Evolutionary conservation across 495 filamentous ascomycete genomes (phyloP).

Genomic region (Hyaloscypha finlandica): DNA sequence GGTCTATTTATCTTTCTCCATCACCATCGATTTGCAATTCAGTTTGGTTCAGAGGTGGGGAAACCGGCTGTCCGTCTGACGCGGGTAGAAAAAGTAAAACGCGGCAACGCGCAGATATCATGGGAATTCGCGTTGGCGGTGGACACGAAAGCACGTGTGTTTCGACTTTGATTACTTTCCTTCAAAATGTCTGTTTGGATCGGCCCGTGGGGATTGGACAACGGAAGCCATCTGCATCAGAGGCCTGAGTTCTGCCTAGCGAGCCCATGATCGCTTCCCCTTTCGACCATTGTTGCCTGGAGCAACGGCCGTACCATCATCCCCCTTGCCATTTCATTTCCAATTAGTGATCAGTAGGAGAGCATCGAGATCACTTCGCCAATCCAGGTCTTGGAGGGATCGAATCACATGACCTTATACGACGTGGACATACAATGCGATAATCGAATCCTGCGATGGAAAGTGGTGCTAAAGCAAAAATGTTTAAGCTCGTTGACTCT

Average conservation of each 20-base stretch:
- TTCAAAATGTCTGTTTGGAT: not conserved
- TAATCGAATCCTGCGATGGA: too few relatives aligned
- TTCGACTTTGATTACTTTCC: slow-evolving; percentile 19
- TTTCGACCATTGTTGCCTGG: not conserved
- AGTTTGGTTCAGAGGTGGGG: not conserved
- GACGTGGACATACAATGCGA: too few relatives aligned
- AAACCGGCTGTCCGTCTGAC: slow-evolving; percentile 14
- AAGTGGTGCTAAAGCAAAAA: too few relatives aligned
- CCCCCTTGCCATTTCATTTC: not conserved
- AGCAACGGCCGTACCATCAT: not conserved
- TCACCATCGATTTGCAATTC: not conserved
- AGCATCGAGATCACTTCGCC: too few relatives aligned
- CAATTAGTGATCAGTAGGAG: too few relatives aligned
- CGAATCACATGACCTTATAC: too few relatives aligned
- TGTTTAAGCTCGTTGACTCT: too few relatives aligned
- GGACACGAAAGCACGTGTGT: slow-evolving; percentile 19
- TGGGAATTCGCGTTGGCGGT: slow-evolving; percentile 5
- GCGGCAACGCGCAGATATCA: slow-evolving; percentile 1
- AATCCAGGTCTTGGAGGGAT: too few relatives aligned
- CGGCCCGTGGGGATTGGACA: not conserved
- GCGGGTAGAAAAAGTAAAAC: slow-evolving; percentile 11
- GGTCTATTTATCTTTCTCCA: slow-evolving; percentile 15
- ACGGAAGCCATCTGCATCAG: not conserved
- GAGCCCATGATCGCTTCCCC: not conserved
- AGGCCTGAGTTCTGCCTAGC: slow-evolving; percentile 10